Percentiles rank a stretch among this genome's conserved stretches.
Conservation (phyloP, 345 rosid species). For the Arabidopsis suecica region DNA sequence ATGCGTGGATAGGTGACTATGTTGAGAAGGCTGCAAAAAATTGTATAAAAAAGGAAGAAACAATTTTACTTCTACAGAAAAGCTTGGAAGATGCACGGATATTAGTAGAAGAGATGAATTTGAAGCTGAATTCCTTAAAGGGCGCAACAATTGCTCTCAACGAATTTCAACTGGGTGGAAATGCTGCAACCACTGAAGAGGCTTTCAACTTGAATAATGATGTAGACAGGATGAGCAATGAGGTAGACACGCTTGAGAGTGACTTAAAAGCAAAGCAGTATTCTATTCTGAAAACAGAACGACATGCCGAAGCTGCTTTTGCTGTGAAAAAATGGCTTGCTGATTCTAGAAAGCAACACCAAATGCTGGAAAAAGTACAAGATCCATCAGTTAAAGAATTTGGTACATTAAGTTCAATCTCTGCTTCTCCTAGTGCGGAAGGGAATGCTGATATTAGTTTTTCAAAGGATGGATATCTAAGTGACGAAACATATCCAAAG, state of each 20-base stretch:
- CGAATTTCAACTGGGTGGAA: slow-evolving; percentile 51
- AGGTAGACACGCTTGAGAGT: slow-evolving; percentile 47
- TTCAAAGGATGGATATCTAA: slow-evolving; percentile 47
- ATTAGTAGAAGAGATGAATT: slow-evolving; percentile 73
- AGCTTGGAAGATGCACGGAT: slow-evolving; percentile 87
- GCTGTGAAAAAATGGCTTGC: slow-evolving; percentile 60
- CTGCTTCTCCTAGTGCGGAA: slow-evolving; percentile 47
- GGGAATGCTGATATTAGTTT: slow-evolving; percentile 30
- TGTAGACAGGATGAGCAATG: slow-evolving; percentile 54
- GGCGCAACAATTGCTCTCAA: slow-evolving; percentile 70
- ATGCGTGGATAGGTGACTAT: slow-evolving; percentile 62
- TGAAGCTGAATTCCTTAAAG: slow-evolving; percentile 71
- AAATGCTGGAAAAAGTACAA: slow-evolving; percentile 51
- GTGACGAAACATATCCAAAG: slow-evolving; percentile 52
- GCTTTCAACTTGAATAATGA: slow-evolving; percentile 43
- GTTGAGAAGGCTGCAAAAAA: slow-evolving; percentile 76
- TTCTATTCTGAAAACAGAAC: slow-evolving; percentile 55
- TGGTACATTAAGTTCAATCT: slow-evolving; percentile 45
- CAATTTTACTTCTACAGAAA: slow-evolving; percentile 68
- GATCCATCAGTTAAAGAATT: slow-evolving; percentile 52
- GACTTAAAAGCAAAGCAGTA: slow-evolving; percentile 48
- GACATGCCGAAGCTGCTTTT: slow-evolving; percentile 56
- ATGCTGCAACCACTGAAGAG: slow-evolving; percentile 50
- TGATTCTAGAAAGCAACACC: slow-evolving; percentile 52
- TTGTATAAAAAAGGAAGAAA: slow-evolving; percentile 85